Base-by-base conservation (phyloP, 169 alveolate species). In the Babesia caballi region DNA sequence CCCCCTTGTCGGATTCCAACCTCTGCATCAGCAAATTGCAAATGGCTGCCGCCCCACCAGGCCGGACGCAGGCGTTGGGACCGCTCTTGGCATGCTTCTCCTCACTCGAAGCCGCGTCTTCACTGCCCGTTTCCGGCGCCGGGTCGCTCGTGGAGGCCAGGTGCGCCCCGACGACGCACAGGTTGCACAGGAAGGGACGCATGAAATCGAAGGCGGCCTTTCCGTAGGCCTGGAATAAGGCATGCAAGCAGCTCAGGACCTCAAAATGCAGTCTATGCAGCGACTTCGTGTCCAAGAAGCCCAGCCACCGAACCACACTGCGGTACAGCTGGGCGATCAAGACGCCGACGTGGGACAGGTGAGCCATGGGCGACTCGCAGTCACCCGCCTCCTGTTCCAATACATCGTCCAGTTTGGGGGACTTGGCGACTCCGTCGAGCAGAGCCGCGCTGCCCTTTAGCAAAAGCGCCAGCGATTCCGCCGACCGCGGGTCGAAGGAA, bases 21-120 rank as follows among this genome's bases (percentile, higher is more conserved):
- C n/a, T 23, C 17, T 30, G 58, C 60, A 63, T 44, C 60, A 63
- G n/a, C 44, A 63, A 2, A 14, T 63, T 38, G 19, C 73, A 63
- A 0, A 63, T 32, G 5, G 70, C 30, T 0, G 47, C 56, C n/a
- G 15, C n/a, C 17, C 51, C 67, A 7, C 40, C 33, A 7, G 60
- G 8, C 6, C 4, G 9, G 6, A 23, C 9, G 49, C 38, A 19
- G 17, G 32, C 9, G 2, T 56, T 40, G 27, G 69, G 7, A 0
- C 4, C 54, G 5, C 21, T 0, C 15, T 28, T 33, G 2, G 33
- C 27, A 11, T 17, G 1, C 25, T 23, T 23, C 53, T 1, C 3
- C 3, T 12, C 27, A 6, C 15, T 12, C 2, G 53, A 46, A 3
- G 7, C 44, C 17, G 44, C 15, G 44, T 38, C 44, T 1, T 12